These are phyloP conservation scores for Tetrahymena borealis DNA, from an alignment of 73 alveolate genomes.

Conservation along the genomic window DNA sequence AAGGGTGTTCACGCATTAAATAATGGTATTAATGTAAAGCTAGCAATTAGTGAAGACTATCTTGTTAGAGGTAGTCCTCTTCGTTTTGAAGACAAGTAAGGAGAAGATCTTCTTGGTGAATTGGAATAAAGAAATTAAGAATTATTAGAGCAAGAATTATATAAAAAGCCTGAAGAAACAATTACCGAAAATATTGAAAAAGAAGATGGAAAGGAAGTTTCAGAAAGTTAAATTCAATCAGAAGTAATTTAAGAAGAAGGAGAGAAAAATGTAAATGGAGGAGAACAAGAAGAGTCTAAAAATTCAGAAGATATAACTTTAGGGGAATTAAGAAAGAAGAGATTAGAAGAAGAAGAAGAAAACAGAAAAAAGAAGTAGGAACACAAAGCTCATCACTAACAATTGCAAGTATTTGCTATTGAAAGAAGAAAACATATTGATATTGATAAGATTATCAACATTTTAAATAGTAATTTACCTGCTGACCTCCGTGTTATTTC, in stretches of 20 bases:
- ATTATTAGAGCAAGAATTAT: background rate
- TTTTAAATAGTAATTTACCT: slow-evolving; percentile 71
- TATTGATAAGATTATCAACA: slow-evolving; percentile 55
- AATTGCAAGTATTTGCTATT: slow-evolving; percentile 25
- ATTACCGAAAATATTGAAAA: background rate
- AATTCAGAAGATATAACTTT: slow-evolving; percentile 39
- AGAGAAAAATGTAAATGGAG: slow-evolving; percentile 12
- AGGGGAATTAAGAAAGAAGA: background rate
- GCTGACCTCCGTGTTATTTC: slow-evolving; percentile 71
- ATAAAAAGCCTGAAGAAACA: background rate
- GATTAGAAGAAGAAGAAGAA: background rate
- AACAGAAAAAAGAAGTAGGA: slow-evolving; percentile 46
- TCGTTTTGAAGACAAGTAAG: background rate
- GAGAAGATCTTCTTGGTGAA: background rate
- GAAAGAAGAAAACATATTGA: slow-evolving; percentile 50
- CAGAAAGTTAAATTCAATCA: background rate
- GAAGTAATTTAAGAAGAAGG: background rate
- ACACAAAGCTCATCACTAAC: slow-evolving; percentile 44
- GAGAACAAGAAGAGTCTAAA: background rate
- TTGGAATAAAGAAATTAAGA: background rate
- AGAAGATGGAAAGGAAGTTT: background rate
- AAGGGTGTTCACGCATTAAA: slow-evolving; percentile 83
- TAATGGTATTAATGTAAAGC: slow-evolving; percentile 62
- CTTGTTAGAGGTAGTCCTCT: slow-evolving; percentile 37
- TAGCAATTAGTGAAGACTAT: slow-evolving; percentile 33